Conservation (phyloP, 164 flowering plant genomes). For the Nymphaea colorata region DNA sequence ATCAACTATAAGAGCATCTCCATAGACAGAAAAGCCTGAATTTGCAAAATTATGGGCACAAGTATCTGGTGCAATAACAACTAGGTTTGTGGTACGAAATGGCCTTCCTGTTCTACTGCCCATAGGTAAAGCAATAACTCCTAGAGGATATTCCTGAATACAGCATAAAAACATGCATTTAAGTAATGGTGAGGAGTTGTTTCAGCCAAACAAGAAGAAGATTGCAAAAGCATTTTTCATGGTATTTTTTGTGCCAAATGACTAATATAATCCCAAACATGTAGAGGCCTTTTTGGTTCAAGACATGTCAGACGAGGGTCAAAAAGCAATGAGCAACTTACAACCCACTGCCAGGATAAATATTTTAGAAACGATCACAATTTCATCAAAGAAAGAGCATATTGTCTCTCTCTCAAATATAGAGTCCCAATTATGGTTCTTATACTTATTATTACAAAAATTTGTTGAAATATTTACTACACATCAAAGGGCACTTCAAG, state of each 20-base stretch:
- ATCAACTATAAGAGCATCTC: conserved; percentile 87
- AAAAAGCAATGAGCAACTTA: no score
- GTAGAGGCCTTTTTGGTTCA: neutral
- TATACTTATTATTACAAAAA: no score
- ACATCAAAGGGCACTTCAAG: no score
- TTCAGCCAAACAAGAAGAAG: neutral
- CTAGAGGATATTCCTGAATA: conserved; percentile 91
- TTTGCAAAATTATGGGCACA: conserved; percentile 13
- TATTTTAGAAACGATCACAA: no score
- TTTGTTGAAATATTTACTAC: no score
- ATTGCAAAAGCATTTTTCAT: neutral
- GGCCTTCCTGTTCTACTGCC: conserved; percentile 74
- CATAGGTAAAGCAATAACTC: conserved; percentile 70
- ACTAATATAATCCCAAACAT: neutral
- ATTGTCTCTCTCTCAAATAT: no score
- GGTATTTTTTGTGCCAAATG: neutral
- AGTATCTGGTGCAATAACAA: conserved; percentile 52
- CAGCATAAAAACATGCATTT: neutral
- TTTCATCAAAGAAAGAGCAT: no score
- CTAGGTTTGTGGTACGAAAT: conserved; percentile 77
- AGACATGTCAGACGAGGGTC: no score
- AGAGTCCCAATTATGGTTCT: no score
- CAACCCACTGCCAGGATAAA: no score
- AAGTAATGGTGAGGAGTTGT: neutral
- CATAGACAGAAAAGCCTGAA: conserved; percentile 41